A percentile compares a stretch with the other conserved stretches of the same genome.
These are phyloP conservation scores for Boletus pseudo-olivaceus DNA, from an alignment of 768 basidiomycete genomes.

Conservation along the genomic window DNA sequence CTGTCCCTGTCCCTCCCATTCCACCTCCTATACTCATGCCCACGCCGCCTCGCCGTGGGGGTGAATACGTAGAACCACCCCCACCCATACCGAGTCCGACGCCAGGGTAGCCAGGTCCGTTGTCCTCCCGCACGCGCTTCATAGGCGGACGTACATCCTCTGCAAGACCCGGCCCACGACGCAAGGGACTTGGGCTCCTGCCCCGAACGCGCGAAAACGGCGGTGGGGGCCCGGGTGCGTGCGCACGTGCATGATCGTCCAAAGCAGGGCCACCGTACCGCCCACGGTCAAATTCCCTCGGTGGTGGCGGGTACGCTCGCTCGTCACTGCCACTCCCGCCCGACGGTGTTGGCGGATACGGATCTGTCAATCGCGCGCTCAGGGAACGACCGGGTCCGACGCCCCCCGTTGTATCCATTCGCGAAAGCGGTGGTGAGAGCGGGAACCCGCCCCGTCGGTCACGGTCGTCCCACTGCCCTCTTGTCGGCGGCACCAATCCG, in stretches of 20 bases:
- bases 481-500: constrained; percentile 16
- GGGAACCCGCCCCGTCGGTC: constrained; percentile 33
- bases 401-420: constrained; percentile 12
- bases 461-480: constrained; percentile 39
- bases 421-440: constrained; percentile 19
- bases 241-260: constrained; percentile 7
- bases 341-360: constrained; percentile 10
- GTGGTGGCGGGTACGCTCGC: constrained; percentile 20
- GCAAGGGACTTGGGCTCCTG: constrained; percentile 41
- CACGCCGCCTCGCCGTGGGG: constrained; percentile 20
- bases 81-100: neutral
- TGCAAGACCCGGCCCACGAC: constrained; percentile 25
- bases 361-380: constrained; percentile 29
- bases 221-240: constrained; percentile 13
- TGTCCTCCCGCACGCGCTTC: constrained; percentile 46
- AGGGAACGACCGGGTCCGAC: constrained; percentile 20
- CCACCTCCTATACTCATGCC: neutral
- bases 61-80: constrained; percentile 25
- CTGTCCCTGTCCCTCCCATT: neutral
- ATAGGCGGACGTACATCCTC: constrained; percentile 44
- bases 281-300: constrained; percentile 30
- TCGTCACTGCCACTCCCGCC: constrained; percentile 16
- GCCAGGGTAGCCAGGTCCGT: constrained; percentile 19
- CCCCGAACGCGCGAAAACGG: constrained; percentile 41
- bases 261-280: constrained; percentile 19